Percentiles rank a stretch among this genome's conserved stretches.
These are phyloP conservation scores for Aristolochia contorta DNA, from an alignment of 164 flowering plant genomes.

Conservation along the genomic window DNA sequence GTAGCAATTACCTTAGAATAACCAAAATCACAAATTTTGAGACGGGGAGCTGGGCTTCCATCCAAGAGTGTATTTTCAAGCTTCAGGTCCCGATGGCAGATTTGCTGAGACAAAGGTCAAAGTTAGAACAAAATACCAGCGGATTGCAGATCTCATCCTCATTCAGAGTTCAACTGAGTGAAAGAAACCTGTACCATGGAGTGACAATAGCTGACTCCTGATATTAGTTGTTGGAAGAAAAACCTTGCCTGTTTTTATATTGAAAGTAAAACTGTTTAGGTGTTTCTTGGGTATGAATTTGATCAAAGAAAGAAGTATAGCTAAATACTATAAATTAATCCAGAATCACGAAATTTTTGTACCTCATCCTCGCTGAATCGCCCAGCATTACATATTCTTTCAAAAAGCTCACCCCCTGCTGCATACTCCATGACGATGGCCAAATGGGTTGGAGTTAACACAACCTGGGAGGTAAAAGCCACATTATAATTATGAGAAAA, in stretches of 20 bases:
- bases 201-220: slow-evolving; percentile 95
- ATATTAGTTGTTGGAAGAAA: slow-evolving; percentile 88
- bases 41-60: slow-evolving; percentile 58
- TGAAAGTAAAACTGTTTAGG: too few relatives aligned
- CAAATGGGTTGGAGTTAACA: slow-evolving; percentile 71
- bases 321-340: too few relatives aligned
- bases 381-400: slow-evolving; percentile 70
- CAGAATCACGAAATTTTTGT: neutral
- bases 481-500: neutral
- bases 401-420: slow-evolving; percentile 79
- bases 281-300: too few relatives aligned
- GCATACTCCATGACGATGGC: slow-evolving; percentile 92
- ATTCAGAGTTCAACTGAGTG: too few relatives aligned
- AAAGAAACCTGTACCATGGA: slow-evolving; percentile 47
- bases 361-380: slow-evolving; percentile 91
- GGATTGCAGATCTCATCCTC: neutral
- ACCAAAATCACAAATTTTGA: slow-evolving; percentile 82
- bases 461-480: slow-evolving; percentile 27
- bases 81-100: slow-evolving; percentile 80
- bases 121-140: neutral
- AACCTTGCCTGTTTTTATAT: slow-evolving; percentile 50
- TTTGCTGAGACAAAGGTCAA: slow-evolving; percentile 32
- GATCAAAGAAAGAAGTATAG: too few relatives aligned
- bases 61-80: slow-evolving; percentile 75
- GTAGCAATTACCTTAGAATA: slow-evolving; percentile 53